Evolutionary conservation across 2,329 filamentous ascomycete species (phyloP), one percentile per base, ranked within the genome.

Genomic region (Aspergillus latus): DNA sequence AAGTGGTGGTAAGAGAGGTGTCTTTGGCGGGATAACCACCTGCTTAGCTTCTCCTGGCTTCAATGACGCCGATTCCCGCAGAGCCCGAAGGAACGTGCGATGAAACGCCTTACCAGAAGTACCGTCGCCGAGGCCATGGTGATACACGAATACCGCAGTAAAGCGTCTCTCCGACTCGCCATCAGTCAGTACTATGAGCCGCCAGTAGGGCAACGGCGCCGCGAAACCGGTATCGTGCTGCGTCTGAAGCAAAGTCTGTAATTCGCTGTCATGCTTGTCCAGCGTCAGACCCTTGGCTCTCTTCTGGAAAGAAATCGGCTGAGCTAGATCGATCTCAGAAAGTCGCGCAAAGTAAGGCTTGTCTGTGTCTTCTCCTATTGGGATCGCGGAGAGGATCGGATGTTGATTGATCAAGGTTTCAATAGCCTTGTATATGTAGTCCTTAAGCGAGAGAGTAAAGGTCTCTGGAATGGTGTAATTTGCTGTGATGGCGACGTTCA

Each of bases 71-170:
- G 59, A 28, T 34, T 50, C 30, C 21, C 67, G 58, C 10, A 81
- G 58, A 4, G 73, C 75, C 4, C 63, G 59, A 4, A 74, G 68
- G 37, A 82, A 77, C 0, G 70, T 66, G 7, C 68, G 62, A 53
- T 81, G 79, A 57, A 81, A 81, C 0, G 75, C 68, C 29, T 78
- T 70, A 0, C 75, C 77, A 0, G 77, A 78, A 7, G 65, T 66
- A 1, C 79, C 78, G 60, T 82, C 79, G 2, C 74, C 74, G 49
- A 81, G 67, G 2, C 74, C 75, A 66, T 81, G 79, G 54, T 82
- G 79, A 59, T 71, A 80, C 8, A 80, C 67, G 64, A 79, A 81
- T 2, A 65, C 66, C 1, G 73, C 75, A 0, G 76, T 78, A 56
- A 82, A 80, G 2, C 57, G 60, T 2, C 53, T 62, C 32, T 64